Base-by-base conservation (phyloP, 139 green algal species). In the Chlorella sp. region DNA sequence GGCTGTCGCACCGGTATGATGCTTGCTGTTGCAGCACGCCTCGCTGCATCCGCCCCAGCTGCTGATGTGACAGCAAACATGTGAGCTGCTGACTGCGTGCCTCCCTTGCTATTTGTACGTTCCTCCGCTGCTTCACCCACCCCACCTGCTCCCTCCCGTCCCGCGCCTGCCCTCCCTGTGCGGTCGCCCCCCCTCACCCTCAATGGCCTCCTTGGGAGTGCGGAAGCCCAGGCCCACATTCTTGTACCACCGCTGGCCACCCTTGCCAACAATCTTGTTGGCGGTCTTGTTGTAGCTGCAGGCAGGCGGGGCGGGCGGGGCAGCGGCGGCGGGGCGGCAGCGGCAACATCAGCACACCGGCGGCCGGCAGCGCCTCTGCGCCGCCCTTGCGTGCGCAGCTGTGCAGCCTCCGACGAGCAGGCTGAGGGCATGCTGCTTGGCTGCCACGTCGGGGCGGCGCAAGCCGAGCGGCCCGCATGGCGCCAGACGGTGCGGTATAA, bases 141-240 rank as follows among this genome's bases (percentile, higher is more conserved):
- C 48, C 48, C 48, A 5, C 48, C 48, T 57, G 48, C 48, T 9
- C 48, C 9, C 48, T 57, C 48, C 48, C 7, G 5, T 57, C 79
- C 21, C 66, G n/a, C 61, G 34, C n/a, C 76, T 57, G 76, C 76
- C 76, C 12, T 57, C 9, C 1, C 18, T 2, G 32, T 57, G 21
- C 3, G 3, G 22, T 28, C 32, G 34, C 73, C 32, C 57, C 78
- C 30, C 77, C 95, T 53, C 89, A 99, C 98, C 98, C 93, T 99
- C 97, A 89, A 99, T 99, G 32, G 98, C 98, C 91, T 99, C 97
- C 88, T 97, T 97, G 88, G 98, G 98, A 28, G 98, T 99, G 95
- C 98, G 98, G 96, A 99, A 99, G 90, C 98, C 97, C 42, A 99
- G 95, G 85, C 98, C 98, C 34, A 99, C 95, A 90, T 96, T 97